Conservation (phyloP, 1,139 yeast genomes). For the Debaryomyces nepalensis region DNA sequence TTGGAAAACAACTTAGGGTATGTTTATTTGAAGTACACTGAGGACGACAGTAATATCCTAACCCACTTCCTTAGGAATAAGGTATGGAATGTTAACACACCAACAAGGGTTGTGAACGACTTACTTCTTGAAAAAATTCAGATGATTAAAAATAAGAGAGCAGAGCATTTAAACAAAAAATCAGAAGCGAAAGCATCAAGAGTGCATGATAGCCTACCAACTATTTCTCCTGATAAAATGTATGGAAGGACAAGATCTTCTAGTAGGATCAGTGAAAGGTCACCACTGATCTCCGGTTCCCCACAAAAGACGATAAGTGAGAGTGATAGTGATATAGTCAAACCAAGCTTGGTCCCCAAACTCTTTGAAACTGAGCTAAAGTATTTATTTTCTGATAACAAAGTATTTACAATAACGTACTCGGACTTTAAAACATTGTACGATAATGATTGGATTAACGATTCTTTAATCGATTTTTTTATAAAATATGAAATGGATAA, state of each 20-base stretch:
- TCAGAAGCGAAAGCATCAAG: not conserved
- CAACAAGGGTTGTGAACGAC: constrained; percentile 14
- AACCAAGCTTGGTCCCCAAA: constrained; percentile 9
- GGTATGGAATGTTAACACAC: constrained; percentile 15
- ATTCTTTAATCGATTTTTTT: constrained; percentile 73
- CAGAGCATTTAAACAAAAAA: not conserved
- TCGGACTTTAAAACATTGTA: constrained; percentile 71
- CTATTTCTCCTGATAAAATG: constrained; percentile 5
- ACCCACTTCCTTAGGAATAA: constrained; percentile 13
- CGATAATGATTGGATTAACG: constrained; percentile 78
- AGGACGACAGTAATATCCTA: constrained; percentile 16
- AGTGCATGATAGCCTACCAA: constrained; percentile 3
- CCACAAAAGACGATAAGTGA: too few relatives aligned
- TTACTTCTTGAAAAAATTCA: constrained; percentile 14
- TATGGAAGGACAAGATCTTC: constrained; percentile 12
- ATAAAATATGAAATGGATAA: constrained; percentile 58
- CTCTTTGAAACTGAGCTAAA: constrained; percentile 30
- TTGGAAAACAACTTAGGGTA: constrained; percentile 16
- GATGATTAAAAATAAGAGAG: constrained; percentile 7
- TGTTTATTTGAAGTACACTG: constrained; percentile 17
- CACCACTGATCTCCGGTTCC: not conserved
- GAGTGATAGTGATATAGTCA: constrained; percentile 3
- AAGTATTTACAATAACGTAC: constrained; percentile 54
- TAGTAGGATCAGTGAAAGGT: constrained; percentile 3
- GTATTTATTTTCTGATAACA: constrained; percentile 52